Base-by-base conservation (phyloP, 495 filamentous ascomycete genomes). In the Tirmania nivea region DNA sequence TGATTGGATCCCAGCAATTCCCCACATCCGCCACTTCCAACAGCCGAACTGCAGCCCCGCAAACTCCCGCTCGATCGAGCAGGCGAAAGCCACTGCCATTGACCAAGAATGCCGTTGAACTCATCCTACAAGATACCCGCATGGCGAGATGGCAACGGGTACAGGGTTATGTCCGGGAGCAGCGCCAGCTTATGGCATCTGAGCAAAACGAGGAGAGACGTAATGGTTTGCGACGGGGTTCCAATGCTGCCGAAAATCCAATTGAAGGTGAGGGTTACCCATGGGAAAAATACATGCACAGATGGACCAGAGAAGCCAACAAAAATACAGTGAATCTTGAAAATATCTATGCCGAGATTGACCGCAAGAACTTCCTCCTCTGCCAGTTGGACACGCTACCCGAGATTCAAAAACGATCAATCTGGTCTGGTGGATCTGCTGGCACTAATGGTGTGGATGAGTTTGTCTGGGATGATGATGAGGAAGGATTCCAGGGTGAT, bases 401-500 rank as follows among this genome's bases (percentile, higher is more conserved):
- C 9, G 62, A 64, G 52, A 56, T 61, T 17, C 58, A 57, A n/a
- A 39, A 17, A 34, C 59, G 62, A 4, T 58, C 54, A 45, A 51
- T 61, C 14, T 65, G 62, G 62, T 55, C 51, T 31, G 62, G 62
- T 19, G 62, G 62, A 36, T 65, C 62, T 8, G 62, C 59, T 25
- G 62, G 62, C 11, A 65, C 62, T 3, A 65, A 65, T 42, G 62
- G 62, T 8, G 62, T 65, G 34, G 62, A 65, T 35, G 62, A 65
- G 49, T 65, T 64, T 45, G 62, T 65, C 35, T 65, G 62, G 62
- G 63, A 62, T 51, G 62, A 65, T 31, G 62, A 65, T 49, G 62
- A 64, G 19, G 62, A 64, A n/a, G 62, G 39, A 2, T 45, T 45
- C 39, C 14, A 14, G 17, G 39, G 39, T 14, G 39, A 45, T 19